Evolutionary conservation across 2,329 filamentous ascomycete genomes (phyloP).

Genomic region (Xylariaceae sp.): DNA sequence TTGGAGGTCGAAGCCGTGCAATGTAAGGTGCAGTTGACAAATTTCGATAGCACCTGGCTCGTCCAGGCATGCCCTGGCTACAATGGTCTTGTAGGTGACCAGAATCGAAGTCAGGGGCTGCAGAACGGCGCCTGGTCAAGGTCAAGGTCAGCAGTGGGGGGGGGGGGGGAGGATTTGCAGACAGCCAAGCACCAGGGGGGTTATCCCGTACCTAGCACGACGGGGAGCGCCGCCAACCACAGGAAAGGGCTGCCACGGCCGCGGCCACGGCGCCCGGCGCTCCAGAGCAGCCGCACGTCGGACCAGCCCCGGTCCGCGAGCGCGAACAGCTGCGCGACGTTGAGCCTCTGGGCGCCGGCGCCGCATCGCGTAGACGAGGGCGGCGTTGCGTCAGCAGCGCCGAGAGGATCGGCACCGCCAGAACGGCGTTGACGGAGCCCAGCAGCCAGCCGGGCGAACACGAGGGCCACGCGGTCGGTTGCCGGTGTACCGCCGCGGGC

Average conservation of each 20-base stretch:
- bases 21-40: constrained; percentile 8
- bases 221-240: constrained; percentile 5
- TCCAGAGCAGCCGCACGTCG: constrained; percentile 5
- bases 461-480: background rate
- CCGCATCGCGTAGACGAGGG: constrained; percentile 13
- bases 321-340: constrained; percentile 12
- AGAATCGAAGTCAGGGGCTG: constrained; percentile 8
- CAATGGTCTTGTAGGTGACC: constrained; percentile 5
- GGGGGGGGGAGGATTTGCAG: too few species aligned
- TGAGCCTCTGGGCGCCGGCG: constrained; percentile 8
- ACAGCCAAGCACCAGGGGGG: too few species aligned
- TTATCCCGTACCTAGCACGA: constrained; percentile 4
- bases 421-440: constrained; percentile 7
- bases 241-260: constrained; percentile 6
- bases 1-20: constrained; percentile 7
- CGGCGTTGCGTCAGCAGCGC: constrained; percentile 10
- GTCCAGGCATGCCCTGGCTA: constrained; percentile 6
- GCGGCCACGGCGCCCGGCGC: background rate
- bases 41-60: too few species aligned
- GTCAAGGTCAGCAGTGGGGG: too few species aligned
- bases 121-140: too few species aligned
- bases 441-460: constrained; percentile 2
- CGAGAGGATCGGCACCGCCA: constrained; percentile 12
- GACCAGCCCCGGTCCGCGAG: constrained; percentile 15
- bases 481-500: constrained; percentile 1